Evolutionary conservation across 306 rosid genomes (phyloP).

Genomic region (Heteromeles arbutifolia): DNA sequence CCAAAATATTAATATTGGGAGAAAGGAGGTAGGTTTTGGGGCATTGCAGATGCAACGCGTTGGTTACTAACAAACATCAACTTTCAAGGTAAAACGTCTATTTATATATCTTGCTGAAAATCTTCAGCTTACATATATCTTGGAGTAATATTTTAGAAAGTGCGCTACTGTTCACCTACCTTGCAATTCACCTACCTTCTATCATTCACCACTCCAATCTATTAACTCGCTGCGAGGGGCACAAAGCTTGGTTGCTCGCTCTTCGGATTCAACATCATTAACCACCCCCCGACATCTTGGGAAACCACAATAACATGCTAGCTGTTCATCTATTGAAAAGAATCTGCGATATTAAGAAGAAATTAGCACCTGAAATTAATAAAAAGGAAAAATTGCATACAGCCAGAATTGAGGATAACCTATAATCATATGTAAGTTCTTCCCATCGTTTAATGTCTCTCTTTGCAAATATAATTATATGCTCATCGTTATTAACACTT

Average conservation of each 20-base stretch:
- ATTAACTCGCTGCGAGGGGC: constrained; percentile 68
- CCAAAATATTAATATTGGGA: background rate
- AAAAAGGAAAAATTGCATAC: constrained; percentile 3
- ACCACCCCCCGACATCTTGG: constrained; percentile 90
- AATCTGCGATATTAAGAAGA: constrained; percentile 50
- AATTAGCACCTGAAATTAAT: constrained; percentile 25
- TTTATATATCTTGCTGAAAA: no score
- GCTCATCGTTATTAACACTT: constrained; percentile 82
- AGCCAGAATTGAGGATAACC: constrained; percentile 38
- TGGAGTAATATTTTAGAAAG: background rate
- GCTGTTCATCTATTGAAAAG: constrained; percentile 89
- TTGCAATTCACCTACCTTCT: constrained; percentile 35
- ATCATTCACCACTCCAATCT: constrained; percentile 86
- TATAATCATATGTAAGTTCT: constrained; percentile 96
- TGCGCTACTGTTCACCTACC: constrained; percentile 17
- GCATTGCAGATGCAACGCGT: no score
- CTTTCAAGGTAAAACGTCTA: no score
- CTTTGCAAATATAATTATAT: constrained; percentile 93
- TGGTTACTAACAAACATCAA: no score
- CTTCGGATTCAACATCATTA: constrained; percentile 89
- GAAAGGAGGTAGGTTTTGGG: no score
- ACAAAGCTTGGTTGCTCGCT: constrained; percentile 64
- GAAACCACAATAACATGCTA: constrained; percentile 91
- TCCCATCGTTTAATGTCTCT: constrained; percentile 96
- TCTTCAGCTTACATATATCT: no score